phyloP scores from a whole-genome alignment of 495 filamentous ascomycete genomes.

The Viridothelium virens region DNA sequence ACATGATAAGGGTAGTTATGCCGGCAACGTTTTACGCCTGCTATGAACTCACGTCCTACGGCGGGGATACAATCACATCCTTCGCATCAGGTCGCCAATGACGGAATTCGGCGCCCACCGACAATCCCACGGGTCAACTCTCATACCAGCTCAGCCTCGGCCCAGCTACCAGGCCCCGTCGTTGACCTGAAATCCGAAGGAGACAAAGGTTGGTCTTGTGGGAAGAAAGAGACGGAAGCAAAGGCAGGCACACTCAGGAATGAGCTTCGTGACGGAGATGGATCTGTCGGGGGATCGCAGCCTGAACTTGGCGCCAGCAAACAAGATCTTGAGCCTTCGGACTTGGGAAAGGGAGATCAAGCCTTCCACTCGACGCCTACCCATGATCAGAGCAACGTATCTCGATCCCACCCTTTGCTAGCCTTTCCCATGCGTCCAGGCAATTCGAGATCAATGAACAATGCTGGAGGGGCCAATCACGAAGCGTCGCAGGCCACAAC shows the following conservation, averaged over 20 bases:
- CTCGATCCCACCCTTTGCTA: neutral
- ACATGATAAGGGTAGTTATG: neutral
- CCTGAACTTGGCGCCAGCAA: neutral
- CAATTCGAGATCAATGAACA: neutral
- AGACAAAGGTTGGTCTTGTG: neutral
- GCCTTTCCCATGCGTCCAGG: neutral
- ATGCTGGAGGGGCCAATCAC: neutral
- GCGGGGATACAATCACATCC: constrained; percentile 23
- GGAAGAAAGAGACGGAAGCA: neutral
- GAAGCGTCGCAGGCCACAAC: neutral
- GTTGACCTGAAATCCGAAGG: neutral
- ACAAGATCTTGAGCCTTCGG: constrained; percentile 17
- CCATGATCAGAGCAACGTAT: neutral
- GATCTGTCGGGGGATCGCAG: neutral
- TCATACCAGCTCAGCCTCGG: neutral
- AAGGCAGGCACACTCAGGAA: neutral
- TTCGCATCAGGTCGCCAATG: constrained; percentile 18
- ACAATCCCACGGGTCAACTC: neutral
- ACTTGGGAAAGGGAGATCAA: neutral
- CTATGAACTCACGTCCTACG: constrained; percentile 32
- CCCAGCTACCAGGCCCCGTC: neutral
- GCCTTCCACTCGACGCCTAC: neutral
- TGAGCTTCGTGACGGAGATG: neutral
- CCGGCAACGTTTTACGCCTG: constrained; percentile 13
- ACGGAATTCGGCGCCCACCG: neutral